Base-by-base conservation (phyloP, 140 eudicot genomes). In the Senecio squalidus region DNA sequence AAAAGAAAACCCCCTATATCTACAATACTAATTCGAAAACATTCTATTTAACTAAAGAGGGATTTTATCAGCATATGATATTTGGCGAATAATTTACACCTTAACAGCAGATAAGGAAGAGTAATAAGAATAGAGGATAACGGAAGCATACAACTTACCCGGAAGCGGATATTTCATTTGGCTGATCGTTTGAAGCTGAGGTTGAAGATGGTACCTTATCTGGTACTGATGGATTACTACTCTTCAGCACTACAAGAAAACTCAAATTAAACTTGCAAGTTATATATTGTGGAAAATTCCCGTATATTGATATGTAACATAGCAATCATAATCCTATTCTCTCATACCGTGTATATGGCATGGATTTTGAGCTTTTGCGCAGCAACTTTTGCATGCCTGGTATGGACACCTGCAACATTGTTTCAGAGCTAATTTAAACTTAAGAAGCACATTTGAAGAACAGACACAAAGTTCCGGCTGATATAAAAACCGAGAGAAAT, bases 311-410 rank as follows among this genome's bases (percentile, higher is more conserved):
- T 53, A 53, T n/a, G n/a, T 28, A 24, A 53, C 45, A 31, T 18
- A 22, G 9, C 4, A 64, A 64, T 17, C 30, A 62, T 34, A 28
- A 51, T 18, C 16, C 5, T 64, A 14, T 43, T 38, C 30, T 15
- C 3, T 38, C 81, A 62, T 82, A 89, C 97, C 98, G 27, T 92
- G 98, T 60, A 92, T 87, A 66, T 84, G 89, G 64, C 98, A 92
- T 16, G 96, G 98, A 74, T 92, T 92, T 72, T 92, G 95, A 63
- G 96, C 98, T 81, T 81, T 87, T 18, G 98, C 84, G 7, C 98
- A 92, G 72, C 98, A 92, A 59, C 80, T 87, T 78, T 92, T 92
- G 88, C 98, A 92, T 45, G 95, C 84, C 72, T 84, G 95, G 56
- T 63, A 92, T 0, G 98, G 98, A 46, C 98, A 92, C 89, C 98